These are phyloP conservation scores for Leishmania guyanensis DNA, from an alignment of 208 protist species.

Conservation along the genomic window DNA sequence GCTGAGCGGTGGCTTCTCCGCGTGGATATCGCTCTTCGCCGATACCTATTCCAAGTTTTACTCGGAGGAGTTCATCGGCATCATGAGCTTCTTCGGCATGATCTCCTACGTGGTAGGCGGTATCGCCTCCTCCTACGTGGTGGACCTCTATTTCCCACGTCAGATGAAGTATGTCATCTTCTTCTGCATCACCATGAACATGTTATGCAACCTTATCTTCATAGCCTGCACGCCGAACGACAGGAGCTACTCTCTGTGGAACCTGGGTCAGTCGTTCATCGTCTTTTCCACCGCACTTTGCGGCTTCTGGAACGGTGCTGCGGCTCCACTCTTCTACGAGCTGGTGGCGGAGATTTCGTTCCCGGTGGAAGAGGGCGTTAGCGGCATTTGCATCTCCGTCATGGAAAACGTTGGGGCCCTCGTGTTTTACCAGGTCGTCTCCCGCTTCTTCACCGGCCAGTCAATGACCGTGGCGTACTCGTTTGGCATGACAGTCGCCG, in stretches of 20 bases:
- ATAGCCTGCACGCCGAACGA: conserved; percentile 80
- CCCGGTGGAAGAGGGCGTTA: conserved; percentile 86
- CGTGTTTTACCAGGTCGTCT: conserved; percentile 83
- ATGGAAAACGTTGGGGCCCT: conserved; percentile 86
- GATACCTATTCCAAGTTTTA: conserved; percentile 72
- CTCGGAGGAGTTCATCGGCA: conserved; percentile 72
- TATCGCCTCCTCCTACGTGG: conserved; percentile 74
- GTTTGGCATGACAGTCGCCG: conserved; percentile 78
- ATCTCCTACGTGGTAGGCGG: conserved; percentile 75
- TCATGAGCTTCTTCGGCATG: conserved; percentile 88
- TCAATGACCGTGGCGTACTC: conserved; percentile 87
- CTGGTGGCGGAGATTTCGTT: conserved; percentile 86
- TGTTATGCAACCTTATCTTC: conserved; percentile 77
- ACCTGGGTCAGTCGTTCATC: conserved; percentile 69
- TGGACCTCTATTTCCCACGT: conserved; percentile 80
- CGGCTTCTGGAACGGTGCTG: conserved; percentile 88
- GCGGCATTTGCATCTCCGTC: conserved; percentile 78
- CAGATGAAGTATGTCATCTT: conserved; percentile 93
- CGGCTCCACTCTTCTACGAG: conserved; percentile 87
- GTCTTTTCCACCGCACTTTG: conserved; percentile 72
- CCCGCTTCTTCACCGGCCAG: conserved; percentile 64
- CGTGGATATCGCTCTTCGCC: conserved; percentile 86
- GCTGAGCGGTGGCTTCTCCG: conserved; percentile 81
- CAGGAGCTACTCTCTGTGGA: conserved; percentile 71
- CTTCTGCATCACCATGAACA: conserved; percentile 84